Conservation (phyloP, 352 stramenopile genomes). For the Phytophthora meadii region DNA sequence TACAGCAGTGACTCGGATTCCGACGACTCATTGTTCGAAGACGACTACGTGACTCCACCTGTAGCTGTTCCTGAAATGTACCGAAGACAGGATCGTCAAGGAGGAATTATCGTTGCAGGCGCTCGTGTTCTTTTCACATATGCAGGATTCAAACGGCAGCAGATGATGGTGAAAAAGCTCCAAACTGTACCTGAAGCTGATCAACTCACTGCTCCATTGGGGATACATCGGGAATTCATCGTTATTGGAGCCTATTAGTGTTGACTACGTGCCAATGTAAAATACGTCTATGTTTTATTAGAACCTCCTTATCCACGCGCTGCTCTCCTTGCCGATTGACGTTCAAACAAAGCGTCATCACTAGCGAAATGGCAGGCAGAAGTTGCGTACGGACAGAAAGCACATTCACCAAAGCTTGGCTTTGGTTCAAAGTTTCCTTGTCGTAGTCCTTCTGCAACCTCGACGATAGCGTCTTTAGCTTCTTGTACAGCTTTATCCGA, state of each 20-base stretch:
- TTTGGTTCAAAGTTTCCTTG: slow-evolving; percentile 57
- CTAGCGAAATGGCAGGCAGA: slow-evolving; percentile 57
- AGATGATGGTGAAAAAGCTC: slow-evolving; percentile 48
- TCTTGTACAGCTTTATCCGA: slow-evolving; percentile 37
- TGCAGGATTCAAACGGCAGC: slow-evolving; percentile 61
- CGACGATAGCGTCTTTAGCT: slow-evolving; percentile 46
- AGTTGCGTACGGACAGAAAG: slow-evolving; percentile 73
- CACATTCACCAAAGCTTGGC: slow-evolving; percentile 69
- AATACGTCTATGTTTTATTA: neutral
- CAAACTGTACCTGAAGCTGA: slow-evolving; percentile 44
- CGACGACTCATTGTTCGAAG: slow-evolving; percentile 22
- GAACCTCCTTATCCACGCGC: too few relatives aligned
- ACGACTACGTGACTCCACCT: slow-evolving; percentile 44
- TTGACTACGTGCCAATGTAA: slow-evolving; percentile 8
- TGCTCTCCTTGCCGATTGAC: slow-evolving; percentile 15
- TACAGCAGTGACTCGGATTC: slow-evolving; percentile 33
- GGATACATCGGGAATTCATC: slow-evolving; percentile 22
- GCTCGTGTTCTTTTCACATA: slow-evolving; percentile 64
- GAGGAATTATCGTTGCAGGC: slow-evolving; percentile 57
- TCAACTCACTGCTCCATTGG: slow-evolving; percentile 1
- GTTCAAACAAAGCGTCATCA: slow-evolving; percentile 27
- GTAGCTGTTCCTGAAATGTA: slow-evolving; percentile 64
- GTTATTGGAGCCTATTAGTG: slow-evolving; percentile 15
- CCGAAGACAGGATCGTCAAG: slow-evolving; percentile 53
- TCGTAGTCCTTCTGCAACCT: slow-evolving; percentile 48